A percentile compares a stretch with the other conserved stretches of the same genome.
Conservation (phyloP, 441 rosid genomes). For the Mallotus repandus region DNA sequence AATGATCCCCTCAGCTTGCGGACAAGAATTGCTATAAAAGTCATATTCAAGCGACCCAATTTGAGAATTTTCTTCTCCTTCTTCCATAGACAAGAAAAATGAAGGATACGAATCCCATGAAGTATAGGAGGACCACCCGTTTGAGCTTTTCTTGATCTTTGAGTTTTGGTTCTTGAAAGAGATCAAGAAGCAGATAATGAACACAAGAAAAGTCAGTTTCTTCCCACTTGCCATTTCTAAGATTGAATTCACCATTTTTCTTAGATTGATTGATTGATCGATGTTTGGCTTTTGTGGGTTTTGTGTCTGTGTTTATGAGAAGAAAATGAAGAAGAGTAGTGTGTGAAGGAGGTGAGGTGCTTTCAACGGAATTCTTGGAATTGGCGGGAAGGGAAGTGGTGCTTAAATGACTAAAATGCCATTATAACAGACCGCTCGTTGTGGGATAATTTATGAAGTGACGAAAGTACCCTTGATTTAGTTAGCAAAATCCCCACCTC, state of each 20-base stretch:
- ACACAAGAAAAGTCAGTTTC: constrained; percentile 31
- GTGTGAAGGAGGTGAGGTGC: not conserved
- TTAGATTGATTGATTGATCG: not conserved
- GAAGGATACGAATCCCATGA: constrained; percentile 20
- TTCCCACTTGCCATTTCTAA: constrained; percentile 19
- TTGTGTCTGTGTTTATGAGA: not conserved
- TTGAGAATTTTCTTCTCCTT: constrained; percentile 8
- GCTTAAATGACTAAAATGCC: constrained; percentile 17
- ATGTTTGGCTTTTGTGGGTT: not conserved
- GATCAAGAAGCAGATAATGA: constrained; percentile 41
- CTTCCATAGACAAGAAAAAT: constrained; percentile 24
- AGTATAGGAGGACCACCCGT: not conserved
- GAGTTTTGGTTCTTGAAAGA: constrained; percentile 29
- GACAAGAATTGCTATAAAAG: constrained; percentile 65
- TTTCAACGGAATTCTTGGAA: not conserved
- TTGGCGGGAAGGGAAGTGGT: constrained; percentile 30
- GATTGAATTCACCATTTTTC: constrained; percentile 23
- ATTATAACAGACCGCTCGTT: constrained; percentile 7
- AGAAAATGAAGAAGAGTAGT: not conserved
- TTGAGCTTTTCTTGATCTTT: constrained; percentile 22
- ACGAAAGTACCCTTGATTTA: not conserved
- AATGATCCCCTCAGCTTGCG: constrained; percentile 65
- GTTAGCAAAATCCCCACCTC: not conserved
- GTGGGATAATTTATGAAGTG: no score
- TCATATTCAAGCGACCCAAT: constrained; percentile 47